phyloP scores from a whole-genome alignment of 768 basidiomycete species.

The Trametes cingulata region DNA sequence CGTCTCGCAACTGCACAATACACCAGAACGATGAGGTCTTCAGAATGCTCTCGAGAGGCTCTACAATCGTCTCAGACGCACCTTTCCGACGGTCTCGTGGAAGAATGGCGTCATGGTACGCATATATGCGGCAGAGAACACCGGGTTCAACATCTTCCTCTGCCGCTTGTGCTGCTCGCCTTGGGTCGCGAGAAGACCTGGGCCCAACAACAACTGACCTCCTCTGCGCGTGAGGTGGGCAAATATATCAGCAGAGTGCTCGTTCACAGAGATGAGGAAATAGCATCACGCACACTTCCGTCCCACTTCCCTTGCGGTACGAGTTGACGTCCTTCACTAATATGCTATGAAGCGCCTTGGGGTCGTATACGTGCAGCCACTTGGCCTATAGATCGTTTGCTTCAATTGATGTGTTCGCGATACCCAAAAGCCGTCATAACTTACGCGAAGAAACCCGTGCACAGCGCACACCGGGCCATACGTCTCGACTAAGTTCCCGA shows the following conservation, averaged over 20 bases:
- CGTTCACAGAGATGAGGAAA: too few species aligned
- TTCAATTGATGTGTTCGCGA: background rate
- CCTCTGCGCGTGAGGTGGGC: background rate
- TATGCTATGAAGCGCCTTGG: constrained; percentile 12
- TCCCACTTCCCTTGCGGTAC: background rate
- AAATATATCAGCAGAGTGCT: too few species aligned
- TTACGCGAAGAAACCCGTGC: constrained; percentile 48
- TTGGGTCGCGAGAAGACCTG: background rate
- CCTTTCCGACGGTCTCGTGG: constrained; percentile 20
- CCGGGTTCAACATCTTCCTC: constrained; percentile 26
- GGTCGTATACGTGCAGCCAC: constrained; percentile 13
- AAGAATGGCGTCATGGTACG: constrained; percentile 26
- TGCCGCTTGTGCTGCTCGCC: constrained; percentile 25
- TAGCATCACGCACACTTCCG: too few species aligned
- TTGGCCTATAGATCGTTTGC: background rate
- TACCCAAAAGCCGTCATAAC: constrained; percentile 11
- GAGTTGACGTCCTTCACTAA: constrained; percentile 17
- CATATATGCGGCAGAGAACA: constrained; percentile 26
- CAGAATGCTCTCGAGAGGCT: background rate
- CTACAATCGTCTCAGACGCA: background rate
- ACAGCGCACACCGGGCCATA: constrained; percentile 48
- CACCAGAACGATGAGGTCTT: background rate
- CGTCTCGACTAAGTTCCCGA: constrained; percentile 10
- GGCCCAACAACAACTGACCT: background rate
- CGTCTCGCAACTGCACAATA: constrained; percentile 7